phyloP scores from a whole-genome alignment of 805 yeast species.

The Ogataea thermomethanolica region DNA sequence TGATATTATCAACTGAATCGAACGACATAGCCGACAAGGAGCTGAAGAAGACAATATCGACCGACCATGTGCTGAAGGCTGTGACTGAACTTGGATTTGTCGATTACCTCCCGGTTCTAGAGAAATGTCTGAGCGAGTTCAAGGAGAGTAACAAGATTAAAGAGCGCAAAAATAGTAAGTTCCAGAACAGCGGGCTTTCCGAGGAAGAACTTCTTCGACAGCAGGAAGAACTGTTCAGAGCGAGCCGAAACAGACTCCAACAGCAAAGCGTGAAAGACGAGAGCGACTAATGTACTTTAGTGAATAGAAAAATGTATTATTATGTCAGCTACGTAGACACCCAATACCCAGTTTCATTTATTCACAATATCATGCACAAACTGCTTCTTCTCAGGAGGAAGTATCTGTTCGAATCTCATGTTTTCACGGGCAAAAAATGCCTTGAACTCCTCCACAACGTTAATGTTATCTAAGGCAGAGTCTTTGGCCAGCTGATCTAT shows the following conservation, averaged over 20 bases:
- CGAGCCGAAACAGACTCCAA: conserved; percentile 34
- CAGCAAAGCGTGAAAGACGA: conserved; percentile 25
- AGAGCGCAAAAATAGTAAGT: conserved; percentile 87
- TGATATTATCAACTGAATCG: conserved; percentile 89
- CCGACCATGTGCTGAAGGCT: conserved; percentile 93
- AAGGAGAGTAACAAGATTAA: conserved; percentile 84
- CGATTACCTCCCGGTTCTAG: conserved; percentile 78
- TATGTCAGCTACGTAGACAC: neutral
- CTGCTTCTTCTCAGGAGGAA: conserved; percentile 21
- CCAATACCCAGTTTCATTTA: conserved; percentile 3
- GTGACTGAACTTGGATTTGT: conserved; percentile 81
- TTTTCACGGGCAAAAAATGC: conserved; percentile 20
- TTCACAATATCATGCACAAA: conserved; percentile 18
- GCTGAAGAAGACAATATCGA: conserved; percentile 92
- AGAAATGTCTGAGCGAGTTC: conserved; percentile 77
- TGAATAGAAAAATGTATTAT: conserved; percentile 7
- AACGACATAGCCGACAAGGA: conserved; percentile 96
- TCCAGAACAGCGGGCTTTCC: conserved; percentile 85
- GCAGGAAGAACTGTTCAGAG: conserved; percentile 87
- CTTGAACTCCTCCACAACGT: conserved; percentile 33
- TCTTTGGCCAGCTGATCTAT: conserved; percentile 32
- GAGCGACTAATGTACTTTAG: conserved; percentile 10
- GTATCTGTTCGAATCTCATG: conserved; percentile 7
- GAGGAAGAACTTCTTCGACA: conserved; percentile 91
- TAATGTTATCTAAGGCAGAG: conserved; percentile 30